Conservation (phyloP, 2,329 filamentous ascomycete species). For the Colletotrichum karsti region DNA sequence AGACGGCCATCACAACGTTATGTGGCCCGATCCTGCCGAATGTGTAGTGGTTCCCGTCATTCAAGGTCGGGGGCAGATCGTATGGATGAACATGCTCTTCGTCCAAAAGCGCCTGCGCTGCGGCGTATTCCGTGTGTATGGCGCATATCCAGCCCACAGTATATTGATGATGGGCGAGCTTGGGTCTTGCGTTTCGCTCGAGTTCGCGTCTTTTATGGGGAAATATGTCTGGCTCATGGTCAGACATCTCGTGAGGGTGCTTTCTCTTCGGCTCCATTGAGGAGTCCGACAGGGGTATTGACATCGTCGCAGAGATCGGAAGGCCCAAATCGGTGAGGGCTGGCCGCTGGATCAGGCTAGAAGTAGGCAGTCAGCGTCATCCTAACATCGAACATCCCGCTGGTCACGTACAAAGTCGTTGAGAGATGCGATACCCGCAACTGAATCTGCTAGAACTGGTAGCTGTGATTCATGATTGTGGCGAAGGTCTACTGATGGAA, state of each 20-base stretch:
- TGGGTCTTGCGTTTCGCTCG: background rate
- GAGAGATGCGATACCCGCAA: too few relatives aligned
- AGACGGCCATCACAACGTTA: conserved; percentile 32
- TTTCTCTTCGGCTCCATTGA: background rate
- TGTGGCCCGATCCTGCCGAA: conserved; percentile 30
- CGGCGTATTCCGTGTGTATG: conserved; percentile 8
- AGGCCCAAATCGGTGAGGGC: background rate
- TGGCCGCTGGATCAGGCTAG: background rate
- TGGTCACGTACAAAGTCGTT: too few relatives aligned
- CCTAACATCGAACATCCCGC: too few relatives aligned
- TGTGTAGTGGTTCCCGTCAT: conserved; percentile 29
- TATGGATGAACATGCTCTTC: background rate
- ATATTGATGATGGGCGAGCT: background rate
- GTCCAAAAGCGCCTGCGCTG: background rate
- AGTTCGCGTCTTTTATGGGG: background rate
- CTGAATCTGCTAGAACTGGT: too few relatives aligned
- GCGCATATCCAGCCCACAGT: conserved; percentile 28
- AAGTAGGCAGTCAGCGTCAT: background rate
- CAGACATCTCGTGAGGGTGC: background rate
- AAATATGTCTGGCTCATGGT: background rate
- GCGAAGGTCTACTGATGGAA: too few relatives aligned
- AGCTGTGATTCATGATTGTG: too few relatives aligned
- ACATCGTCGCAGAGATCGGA: background rate
- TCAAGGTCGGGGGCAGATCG: background rate
- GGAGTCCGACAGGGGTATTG: rapidly evolving